A percentile compares a stretch with the other conserved stretches of the same genome.
These are phyloP conservation scores for Grosmannia clavigera DNA, from an alignment of 2,329 filamentous ascomycete genomes.

Conservation along the genomic window DNA sequence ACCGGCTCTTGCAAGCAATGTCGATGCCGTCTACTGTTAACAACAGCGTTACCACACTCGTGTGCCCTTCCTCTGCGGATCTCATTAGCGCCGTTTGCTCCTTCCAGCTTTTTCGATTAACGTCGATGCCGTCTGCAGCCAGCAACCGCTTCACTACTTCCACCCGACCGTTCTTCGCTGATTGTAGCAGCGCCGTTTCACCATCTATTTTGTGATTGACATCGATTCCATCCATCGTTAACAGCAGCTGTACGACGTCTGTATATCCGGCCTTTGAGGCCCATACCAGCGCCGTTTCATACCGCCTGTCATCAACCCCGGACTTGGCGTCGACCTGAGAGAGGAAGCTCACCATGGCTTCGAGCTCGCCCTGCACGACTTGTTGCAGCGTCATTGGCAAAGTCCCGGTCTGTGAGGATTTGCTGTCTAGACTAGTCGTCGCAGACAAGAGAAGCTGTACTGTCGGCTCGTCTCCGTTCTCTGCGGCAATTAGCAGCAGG, in stretches of 20 bases:
- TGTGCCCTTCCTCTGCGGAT: too few species aligned
- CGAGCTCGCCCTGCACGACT: background rate
- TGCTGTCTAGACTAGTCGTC: background rate
- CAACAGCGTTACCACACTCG: too few species aligned
- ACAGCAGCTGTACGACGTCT: background rate
- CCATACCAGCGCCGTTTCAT: background rate
- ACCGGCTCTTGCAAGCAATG: background rate
- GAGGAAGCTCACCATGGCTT: background rate
- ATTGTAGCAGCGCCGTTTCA: background rate
- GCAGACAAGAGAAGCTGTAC: background rate
- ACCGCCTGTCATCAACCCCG: background rate
- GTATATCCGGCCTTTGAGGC: background rate
- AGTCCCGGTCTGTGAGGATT: background rate
- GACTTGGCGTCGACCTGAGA: background rate
- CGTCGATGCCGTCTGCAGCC: background rate
- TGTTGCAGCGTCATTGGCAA: background rate
- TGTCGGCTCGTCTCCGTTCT: background rate
- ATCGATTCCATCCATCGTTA: background rate
- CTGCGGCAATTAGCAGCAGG: background rate
- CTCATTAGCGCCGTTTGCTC: too few species aligned
- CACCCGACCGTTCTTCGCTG: background rate
- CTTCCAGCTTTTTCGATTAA: too few species aligned
- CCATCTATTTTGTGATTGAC: background rate
- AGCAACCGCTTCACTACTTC: background rate
- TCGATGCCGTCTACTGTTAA: background rate